Base-by-base conservation (phyloP, 805 yeast genomes). In the Yarrowia sp. region DNA sequence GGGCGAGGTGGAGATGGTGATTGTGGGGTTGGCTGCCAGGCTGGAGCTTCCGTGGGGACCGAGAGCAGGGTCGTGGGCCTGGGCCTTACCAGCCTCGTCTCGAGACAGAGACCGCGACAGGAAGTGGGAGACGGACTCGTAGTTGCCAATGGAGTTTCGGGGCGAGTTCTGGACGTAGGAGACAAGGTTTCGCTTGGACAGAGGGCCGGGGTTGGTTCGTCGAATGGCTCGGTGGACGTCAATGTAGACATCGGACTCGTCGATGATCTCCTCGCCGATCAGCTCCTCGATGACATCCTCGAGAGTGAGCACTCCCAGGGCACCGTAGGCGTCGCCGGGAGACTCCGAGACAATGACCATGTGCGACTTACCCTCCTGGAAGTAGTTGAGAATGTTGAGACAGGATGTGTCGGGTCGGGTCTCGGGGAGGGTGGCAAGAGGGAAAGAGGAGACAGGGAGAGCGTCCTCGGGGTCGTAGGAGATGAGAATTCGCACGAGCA, bases 271-370 rank as follows among this genome's bases (percentile, higher is more conserved):
- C 74, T 93, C 98, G 56, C 99, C 99, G 73, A 93, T 93, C 66
- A 93, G 80, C 75, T 93, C 99, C 74, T 93, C 99, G 70, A 93
- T 94, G n/a, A 93, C 97, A 71, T 93, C 99, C 74, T 93, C 99
- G 64, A 93, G 78, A 1, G 99, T 93, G 44, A 93, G 78, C 9
- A 93, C 96, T 66, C 99, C 99, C 31, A 87, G 72, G 0, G 97
- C 94, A 21, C 74, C 70, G 38, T 80, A 78, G 1, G 87, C 80
- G 38, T 74, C 80, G 44, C 99, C 99, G 0, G 98, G 98, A 46
- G 79, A 79, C 63, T 85, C 86, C 66, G 93, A 85, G 8, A 93
- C 97, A 35, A 92, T 85, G 69, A 94, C 93, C 99, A 93, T 93
- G 74, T 93, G 99, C 1, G 96, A 87, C 74, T 91, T 92, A 65